Conservation (phyloP, 139 green algal species). For the Chlamydomonas sp. region DNA sequence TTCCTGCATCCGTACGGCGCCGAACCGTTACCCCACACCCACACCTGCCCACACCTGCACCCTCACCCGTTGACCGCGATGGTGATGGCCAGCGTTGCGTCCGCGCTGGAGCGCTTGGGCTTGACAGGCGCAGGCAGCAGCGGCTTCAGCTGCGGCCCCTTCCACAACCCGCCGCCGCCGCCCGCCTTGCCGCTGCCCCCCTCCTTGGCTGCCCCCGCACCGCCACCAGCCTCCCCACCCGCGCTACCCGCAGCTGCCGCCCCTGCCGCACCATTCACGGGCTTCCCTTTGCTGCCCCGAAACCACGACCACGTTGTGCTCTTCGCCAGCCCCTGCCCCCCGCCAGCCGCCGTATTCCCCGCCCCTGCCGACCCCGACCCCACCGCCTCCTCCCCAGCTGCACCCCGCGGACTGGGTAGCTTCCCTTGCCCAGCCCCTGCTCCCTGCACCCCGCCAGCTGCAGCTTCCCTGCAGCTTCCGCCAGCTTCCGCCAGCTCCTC, state of each 20-base stretch:
- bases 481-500: not conserved
- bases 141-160: conserved; percentile 40
- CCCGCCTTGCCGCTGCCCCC: conserved; percentile 2
- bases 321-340: not conserved
- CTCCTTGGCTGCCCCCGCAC: not conserved
- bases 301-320: conserved; percentile 42
- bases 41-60: not conserved
- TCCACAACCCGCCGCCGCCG: not conserved
- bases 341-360: not conserved
- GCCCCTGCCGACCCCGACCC: not conserved
- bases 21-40: too few species aligned
- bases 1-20: too few species aligned
- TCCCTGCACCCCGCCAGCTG: too few species aligned
- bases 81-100: conserved; percentile 57
- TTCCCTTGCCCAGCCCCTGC: too few species aligned
- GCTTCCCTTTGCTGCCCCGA: conserved; percentile 3
- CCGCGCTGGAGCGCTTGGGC: conserved; percentile 8
- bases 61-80: conserved; percentile 77
- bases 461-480: too few species aligned
- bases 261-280: not conserved
- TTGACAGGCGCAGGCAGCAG: conserved; percentile 61
- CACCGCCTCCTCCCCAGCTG: not conserved
- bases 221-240: not conserved
- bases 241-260: not conserved
- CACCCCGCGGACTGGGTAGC: too few species aligned